Evolutionary conservation across 352 stramenopile genomes (phyloP).

Genomic region (Phytopythium chamaehyphon): DNA sequence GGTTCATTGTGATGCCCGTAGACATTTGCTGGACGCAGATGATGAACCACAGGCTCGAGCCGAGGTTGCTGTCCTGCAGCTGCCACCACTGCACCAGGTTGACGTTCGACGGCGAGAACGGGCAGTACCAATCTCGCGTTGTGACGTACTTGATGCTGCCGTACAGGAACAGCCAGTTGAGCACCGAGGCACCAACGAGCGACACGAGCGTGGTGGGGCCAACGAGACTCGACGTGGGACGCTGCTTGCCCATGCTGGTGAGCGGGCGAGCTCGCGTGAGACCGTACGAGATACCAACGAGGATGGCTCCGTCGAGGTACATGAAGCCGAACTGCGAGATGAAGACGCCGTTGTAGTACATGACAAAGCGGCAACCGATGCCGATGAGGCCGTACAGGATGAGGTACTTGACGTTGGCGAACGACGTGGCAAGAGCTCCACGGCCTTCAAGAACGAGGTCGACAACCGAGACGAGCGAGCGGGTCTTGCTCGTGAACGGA

Average conservation of each 20-base stretch:
- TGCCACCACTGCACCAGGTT: conserved; percentile 74
- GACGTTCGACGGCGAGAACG: conserved; percentile 58
- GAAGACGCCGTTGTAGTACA: conserved; percentile 85
- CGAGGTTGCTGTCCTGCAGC: conserved; percentile 64
- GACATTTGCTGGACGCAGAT: conserved; percentile 71
- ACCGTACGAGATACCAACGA: conserved; percentile 74
- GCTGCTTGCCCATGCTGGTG: conserved; percentile 46
- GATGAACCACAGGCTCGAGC: conserved; percentile 55
- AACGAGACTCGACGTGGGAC: conserved; percentile 81
- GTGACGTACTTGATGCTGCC: conserved; percentile 54
- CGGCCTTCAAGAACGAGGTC: conserved; percentile 80
- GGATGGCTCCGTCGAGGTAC: conserved; percentile 73
- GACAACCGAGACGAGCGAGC: conserved; percentile 67
- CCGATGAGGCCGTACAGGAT: conserved; percentile 88
- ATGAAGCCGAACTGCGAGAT: conserved; percentile 88
- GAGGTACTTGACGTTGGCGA: conserved; percentile 83
- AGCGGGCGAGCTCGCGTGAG: conserved; percentile 70
- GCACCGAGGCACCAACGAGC: conserved; percentile 43
- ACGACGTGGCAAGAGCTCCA: conserved; percentile 76
- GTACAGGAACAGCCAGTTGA: conserved; percentile 80
- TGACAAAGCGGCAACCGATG: conserved; percentile 77
- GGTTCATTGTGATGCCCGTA: conserved; percentile 48
- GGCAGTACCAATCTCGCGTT: conserved; percentile 59
- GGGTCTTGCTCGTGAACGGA: conserved; percentile 87
- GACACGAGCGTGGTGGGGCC: conserved; percentile 68